These are phyloP conservation scores for Fusarium proliferatum DNA, from an alignment of 2,329 filamentous ascomycete genomes.

Conservation along the genomic window DNA sequence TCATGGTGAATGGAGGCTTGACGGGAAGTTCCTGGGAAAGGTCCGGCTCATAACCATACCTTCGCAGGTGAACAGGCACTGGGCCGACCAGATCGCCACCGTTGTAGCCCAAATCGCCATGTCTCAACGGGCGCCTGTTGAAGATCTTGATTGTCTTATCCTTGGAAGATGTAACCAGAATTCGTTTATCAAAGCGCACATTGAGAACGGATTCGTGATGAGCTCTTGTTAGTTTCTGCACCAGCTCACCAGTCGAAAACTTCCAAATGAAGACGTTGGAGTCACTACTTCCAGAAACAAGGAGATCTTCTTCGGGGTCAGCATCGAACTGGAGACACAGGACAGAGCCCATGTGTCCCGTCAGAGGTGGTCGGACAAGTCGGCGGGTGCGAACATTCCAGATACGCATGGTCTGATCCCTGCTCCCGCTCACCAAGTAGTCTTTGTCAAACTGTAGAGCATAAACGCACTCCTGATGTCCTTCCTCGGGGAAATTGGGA, in stretches of 20 bases:
- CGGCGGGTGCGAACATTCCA: constrained; percentile 89
- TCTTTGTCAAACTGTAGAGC: constrained; percentile 89
- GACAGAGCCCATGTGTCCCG: constrained; percentile 86
- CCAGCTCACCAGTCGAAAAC: constrained; percentile 87
- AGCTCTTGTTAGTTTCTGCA: constrained; percentile 80
- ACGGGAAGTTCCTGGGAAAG: constrained; percentile 59
- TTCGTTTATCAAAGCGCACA: constrained; percentile 89
- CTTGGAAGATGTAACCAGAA: constrained; percentile 96
- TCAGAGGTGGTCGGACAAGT: constrained; percentile 77
- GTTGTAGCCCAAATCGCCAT: constrained; percentile 68
- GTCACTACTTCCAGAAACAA: constrained; percentile 96
- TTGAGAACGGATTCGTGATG: constrained; percentile 94
- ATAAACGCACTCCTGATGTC: constrained; percentile 93
- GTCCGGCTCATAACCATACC: constrained; percentile 66
- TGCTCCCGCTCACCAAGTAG: constrained; percentile 91
- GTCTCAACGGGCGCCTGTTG: constrained; percentile 77
- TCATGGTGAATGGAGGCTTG: constrained; percentile 76
- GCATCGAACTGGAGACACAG: constrained; percentile 96
- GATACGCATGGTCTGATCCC: constrained; percentile 86
- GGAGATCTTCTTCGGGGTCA: constrained; percentile 84
- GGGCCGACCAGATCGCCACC: constrained; percentile 59
- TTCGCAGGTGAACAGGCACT: constrained; percentile 62
- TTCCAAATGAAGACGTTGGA: constrained; percentile 90
- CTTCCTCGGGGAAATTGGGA: constrained; percentile 80
- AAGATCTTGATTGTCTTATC: constrained; percentile 98